Evolutionary conservation across 2,329 filamentous ascomycete genomes (phyloP).

Genomic region (Catunica adiposa): DNA sequence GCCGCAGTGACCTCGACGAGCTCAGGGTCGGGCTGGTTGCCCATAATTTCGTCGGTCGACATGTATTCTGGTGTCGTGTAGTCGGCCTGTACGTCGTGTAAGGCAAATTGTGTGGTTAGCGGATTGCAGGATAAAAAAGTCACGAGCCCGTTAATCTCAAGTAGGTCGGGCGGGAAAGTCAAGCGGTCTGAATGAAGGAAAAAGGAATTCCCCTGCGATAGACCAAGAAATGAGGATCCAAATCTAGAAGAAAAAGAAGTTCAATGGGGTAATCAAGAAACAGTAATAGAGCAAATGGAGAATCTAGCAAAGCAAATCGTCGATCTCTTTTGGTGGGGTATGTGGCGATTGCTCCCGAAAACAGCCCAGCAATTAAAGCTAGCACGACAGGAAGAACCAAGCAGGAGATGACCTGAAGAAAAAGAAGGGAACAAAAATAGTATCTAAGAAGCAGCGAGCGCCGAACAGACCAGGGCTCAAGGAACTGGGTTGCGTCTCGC

Average conservation of each 20-base stretch:
- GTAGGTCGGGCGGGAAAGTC: neutral
- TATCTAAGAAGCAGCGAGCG: no score
- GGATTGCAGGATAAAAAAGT: neutral
- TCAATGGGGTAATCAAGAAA: neutral
- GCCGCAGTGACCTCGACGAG: conserved; percentile 8
- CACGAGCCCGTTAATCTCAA: neutral
- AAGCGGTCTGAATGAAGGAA: no score
- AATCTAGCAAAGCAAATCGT: neutral
- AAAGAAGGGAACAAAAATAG: neutral
- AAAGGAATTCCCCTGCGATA: no score
- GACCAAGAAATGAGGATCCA: no score
- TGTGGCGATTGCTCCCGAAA: neutral
- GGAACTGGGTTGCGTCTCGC: no score
- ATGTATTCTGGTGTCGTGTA: conserved; percentile 8
- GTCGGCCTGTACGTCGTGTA: conserved; percentile 5
- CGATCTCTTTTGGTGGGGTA: conserved; percentile 1
- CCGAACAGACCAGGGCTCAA: no score
- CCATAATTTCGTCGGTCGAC: conserved; percentile 10
- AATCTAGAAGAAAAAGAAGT: no score
- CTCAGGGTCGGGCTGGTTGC: conserved; percentile 7
- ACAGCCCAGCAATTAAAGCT: neutral
- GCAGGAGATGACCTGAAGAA: neutral
- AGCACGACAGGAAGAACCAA: neutral
- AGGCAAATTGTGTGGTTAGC: neutral
- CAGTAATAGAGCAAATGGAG: neutral